Conservation (phyloP, 306 rosid species). For the Quercus rubra region DNA sequence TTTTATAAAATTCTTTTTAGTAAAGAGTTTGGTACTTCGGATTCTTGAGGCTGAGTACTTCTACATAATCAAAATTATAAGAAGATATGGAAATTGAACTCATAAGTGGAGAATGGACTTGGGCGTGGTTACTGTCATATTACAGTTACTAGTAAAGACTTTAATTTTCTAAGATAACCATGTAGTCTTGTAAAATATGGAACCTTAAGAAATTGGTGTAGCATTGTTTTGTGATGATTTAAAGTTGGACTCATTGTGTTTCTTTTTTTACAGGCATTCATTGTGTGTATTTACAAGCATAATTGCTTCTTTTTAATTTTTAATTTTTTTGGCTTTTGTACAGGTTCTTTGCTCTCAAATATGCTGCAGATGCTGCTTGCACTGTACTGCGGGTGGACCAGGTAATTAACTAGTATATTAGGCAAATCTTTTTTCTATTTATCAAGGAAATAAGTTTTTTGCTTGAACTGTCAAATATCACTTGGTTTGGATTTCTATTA, state of each 20-base stretch:
- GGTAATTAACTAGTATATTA: conserved; percentile 44
- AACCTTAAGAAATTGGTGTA: not conserved
- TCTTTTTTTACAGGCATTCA: not conserved
- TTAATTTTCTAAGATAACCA: not conserved
- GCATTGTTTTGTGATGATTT: not conserved
- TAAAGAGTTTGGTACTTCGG: too few relatives aligned
- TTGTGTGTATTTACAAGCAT: not conserved
- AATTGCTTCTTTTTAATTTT: not conserved
- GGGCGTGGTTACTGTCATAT: not conserved
- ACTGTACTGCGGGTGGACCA: conserved; percentile 96
- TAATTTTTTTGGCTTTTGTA: not conserved
- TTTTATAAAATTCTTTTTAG: too few relatives aligned
- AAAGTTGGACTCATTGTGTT: not conserved
- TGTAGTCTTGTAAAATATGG: not conserved
- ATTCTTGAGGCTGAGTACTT: too few relatives aligned
- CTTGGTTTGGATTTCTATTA: not conserved
- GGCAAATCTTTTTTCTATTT: not conserved
- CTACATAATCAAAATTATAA: too few relatives aligned
- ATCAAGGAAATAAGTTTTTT: not conserved
- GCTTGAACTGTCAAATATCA: not conserved
- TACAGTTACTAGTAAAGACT: not conserved
- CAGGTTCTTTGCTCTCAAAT: conserved; percentile 88
- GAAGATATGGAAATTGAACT: too few relatives aligned
- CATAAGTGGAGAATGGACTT: not conserved
- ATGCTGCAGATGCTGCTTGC: conserved; percentile 96